These are phyloP conservation scores for Exophiala lecanii-corni DNA, from an alignment of 2,329 filamentous ascomycete species.

Conservation along the genomic window DNA sequence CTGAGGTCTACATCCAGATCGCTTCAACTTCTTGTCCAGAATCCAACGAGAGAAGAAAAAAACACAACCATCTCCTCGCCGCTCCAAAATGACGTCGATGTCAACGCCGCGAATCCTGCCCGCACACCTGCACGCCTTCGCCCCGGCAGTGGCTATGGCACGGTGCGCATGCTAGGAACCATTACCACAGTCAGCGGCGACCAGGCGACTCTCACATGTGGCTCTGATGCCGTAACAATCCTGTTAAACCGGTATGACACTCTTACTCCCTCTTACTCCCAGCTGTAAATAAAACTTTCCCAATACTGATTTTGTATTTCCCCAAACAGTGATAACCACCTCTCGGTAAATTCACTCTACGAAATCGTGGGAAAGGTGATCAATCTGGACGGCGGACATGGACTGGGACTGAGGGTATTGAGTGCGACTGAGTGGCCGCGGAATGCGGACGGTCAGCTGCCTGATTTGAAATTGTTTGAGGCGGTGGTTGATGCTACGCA, in stretches of 20 bases:
- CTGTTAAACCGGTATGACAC: slow-evolving; percentile 56
- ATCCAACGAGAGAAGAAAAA: too few species aligned
- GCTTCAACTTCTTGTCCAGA: too few species aligned
- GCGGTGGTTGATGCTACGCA: slow-evolving; percentile 84
- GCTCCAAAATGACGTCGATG: slow-evolving; percentile 43
- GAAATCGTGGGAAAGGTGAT: slow-evolving; percentile 45
- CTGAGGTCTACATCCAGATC: too few species aligned
- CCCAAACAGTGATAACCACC: slow-evolving; percentile 36
- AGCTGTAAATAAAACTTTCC: too few species aligned
- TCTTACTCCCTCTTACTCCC: background rate
- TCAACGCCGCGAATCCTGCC: slow-evolving; percentile 79
- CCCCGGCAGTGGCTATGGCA: slow-evolving; percentile 50
- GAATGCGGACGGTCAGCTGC: slow-evolving; percentile 20
- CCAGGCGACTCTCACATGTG: slow-evolving; percentile 72
- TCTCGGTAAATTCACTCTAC: slow-evolving; percentile 43
- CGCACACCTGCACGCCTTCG: slow-evolving; percentile 71
- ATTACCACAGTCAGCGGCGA: slow-evolving; percentile 79
- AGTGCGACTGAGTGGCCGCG: slow-evolving; percentile 38
- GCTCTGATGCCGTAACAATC: slow-evolving; percentile 64
- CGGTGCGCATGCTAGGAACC: slow-evolving; percentile 80
- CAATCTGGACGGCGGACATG: slow-evolving; percentile 39
- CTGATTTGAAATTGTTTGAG: slow-evolving; percentile 71
- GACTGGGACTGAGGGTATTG: slow-evolving; percentile 38
- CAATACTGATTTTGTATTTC: too few species aligned
- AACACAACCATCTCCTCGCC: too few species aligned